Evolutionary conservation across 768 basidiomycete species (phyloP).

Genomic region (Rhizopogon salebrosus): DNA sequence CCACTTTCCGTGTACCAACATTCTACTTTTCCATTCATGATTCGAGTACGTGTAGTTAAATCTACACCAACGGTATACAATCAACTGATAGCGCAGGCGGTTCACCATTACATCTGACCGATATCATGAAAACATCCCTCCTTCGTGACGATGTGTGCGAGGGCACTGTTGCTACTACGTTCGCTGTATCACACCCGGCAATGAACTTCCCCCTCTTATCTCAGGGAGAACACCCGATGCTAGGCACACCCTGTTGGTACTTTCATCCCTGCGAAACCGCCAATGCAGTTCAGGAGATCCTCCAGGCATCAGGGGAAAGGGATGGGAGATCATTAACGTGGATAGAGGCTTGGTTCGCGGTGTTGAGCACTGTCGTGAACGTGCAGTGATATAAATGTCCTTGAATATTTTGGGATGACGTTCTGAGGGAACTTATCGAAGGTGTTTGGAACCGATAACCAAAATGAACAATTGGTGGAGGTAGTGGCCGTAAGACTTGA

Average conservation of each 20-base stretch:
- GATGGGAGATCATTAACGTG: slow-evolving; percentile 25
- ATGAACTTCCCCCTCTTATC: slow-evolving; percentile 73
- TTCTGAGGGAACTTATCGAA: not conserved
- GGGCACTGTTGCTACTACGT: slow-evolving; percentile 42
- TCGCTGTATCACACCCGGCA: slow-evolving; percentile 45
- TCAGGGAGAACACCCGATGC: slow-evolving; percentile 81
- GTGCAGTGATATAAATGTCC: slow-evolving; percentile 25
- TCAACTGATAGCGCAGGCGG: slow-evolving; percentile 46
- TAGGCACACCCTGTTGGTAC: slow-evolving; percentile 75
- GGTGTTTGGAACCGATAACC: not conserved
- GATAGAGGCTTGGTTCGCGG: slow-evolving; percentile 76
- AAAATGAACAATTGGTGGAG: not conserved
- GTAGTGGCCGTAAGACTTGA: not conserved
- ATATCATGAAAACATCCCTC: slow-evolving; percentile 52
- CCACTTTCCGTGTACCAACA: slow-evolving; percentile 75
- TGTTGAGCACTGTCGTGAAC: slow-evolving; percentile 63
- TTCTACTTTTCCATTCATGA: slow-evolving; percentile 77
- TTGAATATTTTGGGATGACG: slow-evolving; percentile 1
- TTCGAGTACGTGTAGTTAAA: slow-evolving; percentile 48
- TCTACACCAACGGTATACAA: slow-evolving; percentile 1
- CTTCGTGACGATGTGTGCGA: slow-evolving; percentile 48
- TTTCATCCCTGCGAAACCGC: slow-evolving; percentile 84
- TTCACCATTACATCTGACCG: slow-evolving; percentile 49
- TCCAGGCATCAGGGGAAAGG: slow-evolving; percentile 40
- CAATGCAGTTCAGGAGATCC: slow-evolving; percentile 60